phyloP scores from a whole-genome alignment of 2,329 filamentous ascomycete species.

The Orbilia ellipsospora region DNA sequence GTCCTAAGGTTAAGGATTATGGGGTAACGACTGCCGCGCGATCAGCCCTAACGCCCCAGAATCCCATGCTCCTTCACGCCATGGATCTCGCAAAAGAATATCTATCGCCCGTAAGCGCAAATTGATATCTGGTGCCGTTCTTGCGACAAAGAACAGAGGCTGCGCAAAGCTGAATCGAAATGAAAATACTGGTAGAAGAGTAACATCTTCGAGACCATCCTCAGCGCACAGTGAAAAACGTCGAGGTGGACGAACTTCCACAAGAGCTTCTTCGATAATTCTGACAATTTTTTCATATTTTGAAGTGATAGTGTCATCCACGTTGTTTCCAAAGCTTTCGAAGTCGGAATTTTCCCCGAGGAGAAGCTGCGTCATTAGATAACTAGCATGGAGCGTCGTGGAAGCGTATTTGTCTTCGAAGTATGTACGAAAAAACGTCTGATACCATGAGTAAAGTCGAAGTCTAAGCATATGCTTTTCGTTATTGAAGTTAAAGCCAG shows the following conservation, averaged over 20 bases:
- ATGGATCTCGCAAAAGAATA: neutral
- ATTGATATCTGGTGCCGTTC: neutral
- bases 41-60: neutral
- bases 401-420: neutral
- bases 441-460: neutral
- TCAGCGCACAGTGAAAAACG: neutral
- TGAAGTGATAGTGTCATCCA: neutral
- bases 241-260: neutral
- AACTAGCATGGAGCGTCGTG: neutral
- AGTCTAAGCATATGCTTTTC: neutral
- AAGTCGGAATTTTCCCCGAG: neutral
- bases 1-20: too few species aligned
- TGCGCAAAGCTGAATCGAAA: conserved; percentile 1
- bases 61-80: conserved; percentile 2
- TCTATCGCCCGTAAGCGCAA: neutral
- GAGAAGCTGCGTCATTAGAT: neutral
- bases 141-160: neutral
- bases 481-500: neutral
- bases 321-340: neutral
- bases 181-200: neutral
- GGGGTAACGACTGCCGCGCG: neutral
- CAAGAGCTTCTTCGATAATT: neutral
- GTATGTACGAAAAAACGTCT: neutral
- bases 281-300: neutral
- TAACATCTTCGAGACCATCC: neutral